Conservation (phyloP, 495 filamentous ascomycete genomes). For the Lasiosphaeria hispida region DNA sequence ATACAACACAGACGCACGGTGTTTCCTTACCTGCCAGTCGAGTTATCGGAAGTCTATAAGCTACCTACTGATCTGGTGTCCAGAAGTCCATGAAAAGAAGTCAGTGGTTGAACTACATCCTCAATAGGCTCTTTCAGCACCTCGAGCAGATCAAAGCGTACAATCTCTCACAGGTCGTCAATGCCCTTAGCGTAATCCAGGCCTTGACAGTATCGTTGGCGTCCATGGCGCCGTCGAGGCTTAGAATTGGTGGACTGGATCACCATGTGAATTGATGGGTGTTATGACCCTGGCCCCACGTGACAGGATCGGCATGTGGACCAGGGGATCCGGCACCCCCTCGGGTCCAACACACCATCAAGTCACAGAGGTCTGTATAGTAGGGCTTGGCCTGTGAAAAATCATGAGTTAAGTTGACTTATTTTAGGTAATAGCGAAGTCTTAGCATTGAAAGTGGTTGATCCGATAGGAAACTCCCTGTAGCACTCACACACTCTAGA, state of each 20-base stretch:
- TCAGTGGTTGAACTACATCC: constrained; percentile 6
- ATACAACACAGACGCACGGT: constrained; percentile 5
- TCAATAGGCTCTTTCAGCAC: constrained; percentile 9
- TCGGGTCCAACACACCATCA: too few relatives aligned
- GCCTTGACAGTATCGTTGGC: constrained; percentile 8
- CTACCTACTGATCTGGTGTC: constrained; percentile 7
- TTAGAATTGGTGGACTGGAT: constrained; percentile 8
- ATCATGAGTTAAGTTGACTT: too few relatives aligned
- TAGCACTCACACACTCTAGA: too few relatives aligned
- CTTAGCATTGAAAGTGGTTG: too few relatives aligned
- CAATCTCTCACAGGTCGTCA: constrained; percentile 9
- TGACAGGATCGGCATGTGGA: too few relatives aligned
- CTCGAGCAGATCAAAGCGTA: constrained; percentile 7
- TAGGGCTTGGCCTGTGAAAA: too few relatives aligned
- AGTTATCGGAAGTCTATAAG: constrained; percentile 7
- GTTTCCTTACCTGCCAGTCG: constrained; percentile 8
- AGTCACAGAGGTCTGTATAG: too few relatives aligned
- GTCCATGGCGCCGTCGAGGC: constrained; percentile 6
- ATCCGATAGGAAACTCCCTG: too few relatives aligned
- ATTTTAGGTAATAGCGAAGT: too few relatives aligned
- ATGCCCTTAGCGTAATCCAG: constrained; percentile 3
- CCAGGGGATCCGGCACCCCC: too few relatives aligned
- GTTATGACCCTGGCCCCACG: too few relatives aligned
- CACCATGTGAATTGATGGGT: constrained; percentile 5
- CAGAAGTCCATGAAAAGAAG: constrained; percentile 7